Percentiles rank a stretch among this genome's conserved stretches.
These are phyloP conservation scores for Trypanosoma vivax DNA, from an alignment of 208 protist genomes.

Conservation along the genomic window DNA sequence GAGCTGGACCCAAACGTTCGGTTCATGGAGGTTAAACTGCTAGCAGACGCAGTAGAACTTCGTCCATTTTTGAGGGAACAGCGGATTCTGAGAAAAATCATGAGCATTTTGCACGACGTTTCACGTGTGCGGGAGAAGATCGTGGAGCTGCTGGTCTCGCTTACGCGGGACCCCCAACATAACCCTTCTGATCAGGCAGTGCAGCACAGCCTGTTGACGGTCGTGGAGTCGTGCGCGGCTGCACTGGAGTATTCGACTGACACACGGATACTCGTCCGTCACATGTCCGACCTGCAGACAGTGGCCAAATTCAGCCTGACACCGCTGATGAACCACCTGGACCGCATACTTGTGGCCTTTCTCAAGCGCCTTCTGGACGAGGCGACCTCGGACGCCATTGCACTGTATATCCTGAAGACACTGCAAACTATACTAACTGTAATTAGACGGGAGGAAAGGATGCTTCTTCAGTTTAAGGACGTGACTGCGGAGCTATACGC, in stretches of 20 bases:
- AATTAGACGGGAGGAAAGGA: conserved; percentile 51
- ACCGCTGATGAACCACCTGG: conserved; percentile 62
- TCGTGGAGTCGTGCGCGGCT: conserved; percentile 77
- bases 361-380: conserved; percentile 55
- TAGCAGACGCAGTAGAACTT: conserved; percentile 57
- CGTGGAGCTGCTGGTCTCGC: conserved; percentile 72
- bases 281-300: conserved; percentile 79
- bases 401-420: conserved; percentile 70
- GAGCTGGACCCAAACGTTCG: conserved; percentile 76
- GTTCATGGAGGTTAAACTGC: conserved; percentile 55
- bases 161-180: conserved; percentile 53
- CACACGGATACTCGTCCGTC: conserved; percentile 58
- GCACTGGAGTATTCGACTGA: conserved; percentile 82
- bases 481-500: conserved; percentile 75
- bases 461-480: conserved; percentile 73
- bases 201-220: conserved; percentile 68
- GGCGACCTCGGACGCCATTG: conserved; percentile 53
- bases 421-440: conserved; percentile 58
- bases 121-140: conserved; percentile 68
- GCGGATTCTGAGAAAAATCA: conserved; percentile 66
- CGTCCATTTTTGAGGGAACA: conserved; percentile 62
- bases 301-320: conserved; percentile 70
- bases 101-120: conserved; percentile 75
- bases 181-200: conserved; percentile 44
- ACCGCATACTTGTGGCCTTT: conserved; percentile 82